Base-by-base conservation (phyloP, 2,329 filamentous ascomycete genomes). In the Stachybotrys echinatus region DNA sequence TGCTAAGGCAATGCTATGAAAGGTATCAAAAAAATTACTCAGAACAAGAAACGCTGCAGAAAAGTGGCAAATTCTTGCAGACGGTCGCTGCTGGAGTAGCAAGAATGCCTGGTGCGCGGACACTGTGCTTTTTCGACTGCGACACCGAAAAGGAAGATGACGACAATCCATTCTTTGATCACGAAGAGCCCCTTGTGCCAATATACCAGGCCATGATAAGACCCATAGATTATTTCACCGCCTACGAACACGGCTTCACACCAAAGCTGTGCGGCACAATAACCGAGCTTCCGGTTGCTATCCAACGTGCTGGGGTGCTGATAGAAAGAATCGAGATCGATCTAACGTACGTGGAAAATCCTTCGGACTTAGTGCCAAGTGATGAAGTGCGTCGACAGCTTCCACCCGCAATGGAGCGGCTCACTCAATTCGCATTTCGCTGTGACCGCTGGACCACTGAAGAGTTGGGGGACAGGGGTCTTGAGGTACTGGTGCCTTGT, bases 391-490 rank as follows among this genome's bases (percentile, higher is more conserved):
- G 27, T 21, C 45, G 38, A 38, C 45, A 37, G 19, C 45, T 47
- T 47, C 45, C 45, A 37, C 38, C 23, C 23, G 45, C 45, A 20
- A 47, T 47, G 45, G 23, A 47, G 45, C 45, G 22, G n/a, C 27
- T 47, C 18, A 23, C 20, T 17, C 20, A 23, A 12, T 47, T 47
- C n/a, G 37, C 31, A 22, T 47, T 47, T 38, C 6, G 38, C n/a
- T 47, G 45, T 38, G 10, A 22, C 8, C 31, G 31, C 23, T 47
- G 45, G 45, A 19, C 10, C 17, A 38, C 37, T 37, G 45, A 19
- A 37, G 45, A 37, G 19, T 47, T 27, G 45, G 27, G 22, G 10
- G 23, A 47, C 20, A 20, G 19, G 20, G 22, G 20, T 17, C n/a
- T 47, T 19, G 27, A 47, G 14, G 10, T 47, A n/a, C 19, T 47